Evolutionary conservation across 2,329 filamentous ascomycete species (phyloP), one percentile per base, ranked within the genome.

Genomic region (Fusarium clavum): DNA sequence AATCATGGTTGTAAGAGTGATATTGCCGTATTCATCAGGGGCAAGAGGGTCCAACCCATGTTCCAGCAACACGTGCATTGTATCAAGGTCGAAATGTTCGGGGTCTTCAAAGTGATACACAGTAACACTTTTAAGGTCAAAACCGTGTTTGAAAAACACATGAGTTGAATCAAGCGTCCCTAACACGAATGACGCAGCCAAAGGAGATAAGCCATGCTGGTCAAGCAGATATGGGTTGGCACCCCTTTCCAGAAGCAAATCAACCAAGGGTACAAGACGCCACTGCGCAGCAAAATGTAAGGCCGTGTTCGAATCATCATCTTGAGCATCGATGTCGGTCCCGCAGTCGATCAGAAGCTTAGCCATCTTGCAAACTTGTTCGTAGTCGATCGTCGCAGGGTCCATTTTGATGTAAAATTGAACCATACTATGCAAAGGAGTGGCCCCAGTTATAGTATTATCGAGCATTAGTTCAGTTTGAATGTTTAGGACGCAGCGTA

Each of bases 191-290:
- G 73, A 66, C 5, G 27, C 30, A 6, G 48, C 46, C 8, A 75
- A 16, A 7, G 67, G 64, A 3, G 70, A 65, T 4, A 24, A 2
- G 8, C 70, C 62, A 1, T 58, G n/a, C 8, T 29, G 18, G 16
- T 69, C 63, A 4, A 60, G 48, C 6, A 63, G 20, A 53, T 74
- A 55, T 6, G 64, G 63, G 46, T 75, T 48, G 9, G 73, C 73
- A 4, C 73, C 73, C 4, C 59, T 51, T 34, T 65, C 34, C n/a
- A 75, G 13, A 22, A 75, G 64, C 5, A 64, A 1, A 4, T 61
- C 29, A 3, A 60, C 46, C 27, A 72, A 25, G 3, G 56, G 29
- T 1, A 40, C 8, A 27, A 63, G 30, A 2, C 34, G 34, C 34
- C 25, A 54, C 2, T 24, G 8, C 2, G 45, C 41, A n/a, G 69